Percentiles rank a stretch among this genome's conserved stretches.
phyloP scores from a whole-genome alignment of 176 grass and related monocot genomes.

The Eragrostis nindensis region DNA sequence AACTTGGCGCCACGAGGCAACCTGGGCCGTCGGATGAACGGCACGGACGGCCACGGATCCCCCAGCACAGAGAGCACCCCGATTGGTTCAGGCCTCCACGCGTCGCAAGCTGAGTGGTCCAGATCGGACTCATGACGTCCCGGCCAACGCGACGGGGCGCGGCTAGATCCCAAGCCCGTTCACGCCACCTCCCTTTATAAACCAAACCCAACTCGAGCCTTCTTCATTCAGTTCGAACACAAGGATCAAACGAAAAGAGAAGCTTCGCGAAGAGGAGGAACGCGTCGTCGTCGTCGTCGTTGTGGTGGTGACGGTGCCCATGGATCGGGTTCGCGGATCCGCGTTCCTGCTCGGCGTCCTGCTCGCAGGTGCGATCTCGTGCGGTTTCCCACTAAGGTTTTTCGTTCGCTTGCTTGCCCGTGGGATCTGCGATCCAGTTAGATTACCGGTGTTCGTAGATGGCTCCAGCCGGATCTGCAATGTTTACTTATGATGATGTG shows the following conservation, averaged over 20 bases:
- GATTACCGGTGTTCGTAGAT: background rate
- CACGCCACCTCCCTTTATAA: constrained; percentile 41
- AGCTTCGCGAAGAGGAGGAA: background rate
- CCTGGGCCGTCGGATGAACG: constrained; percentile 22
- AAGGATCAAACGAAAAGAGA: background rate
- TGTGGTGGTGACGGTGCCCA: too few species aligned
- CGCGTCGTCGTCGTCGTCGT: background rate
- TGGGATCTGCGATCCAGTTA: constrained; percentile 28
- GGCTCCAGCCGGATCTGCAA: background rate
- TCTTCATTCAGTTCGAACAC: background rate
- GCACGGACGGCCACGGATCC: constrained; percentile 25
- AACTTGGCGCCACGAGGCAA: background rate
- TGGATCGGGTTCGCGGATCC: constrained; percentile 66
- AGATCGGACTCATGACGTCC: constrained; percentile 49
- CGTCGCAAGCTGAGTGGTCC: background rate
- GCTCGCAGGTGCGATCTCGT: constrained; percentile 51
- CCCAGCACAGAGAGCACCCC: constrained; percentile 47
- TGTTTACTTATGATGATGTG: background rate
- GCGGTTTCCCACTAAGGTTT: background rate
- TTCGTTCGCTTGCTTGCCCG: background rate
- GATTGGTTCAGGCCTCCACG: constrained; percentile 46
- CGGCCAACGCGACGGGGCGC: constrained; percentile 39
- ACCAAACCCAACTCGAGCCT: background rate
- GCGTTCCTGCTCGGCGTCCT: constrained; percentile 62
- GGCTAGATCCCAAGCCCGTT: constrained; percentile 3